Conservation (phyloP, 208 protist genomes). For the Trypanosomatidae sp. region DNA sequence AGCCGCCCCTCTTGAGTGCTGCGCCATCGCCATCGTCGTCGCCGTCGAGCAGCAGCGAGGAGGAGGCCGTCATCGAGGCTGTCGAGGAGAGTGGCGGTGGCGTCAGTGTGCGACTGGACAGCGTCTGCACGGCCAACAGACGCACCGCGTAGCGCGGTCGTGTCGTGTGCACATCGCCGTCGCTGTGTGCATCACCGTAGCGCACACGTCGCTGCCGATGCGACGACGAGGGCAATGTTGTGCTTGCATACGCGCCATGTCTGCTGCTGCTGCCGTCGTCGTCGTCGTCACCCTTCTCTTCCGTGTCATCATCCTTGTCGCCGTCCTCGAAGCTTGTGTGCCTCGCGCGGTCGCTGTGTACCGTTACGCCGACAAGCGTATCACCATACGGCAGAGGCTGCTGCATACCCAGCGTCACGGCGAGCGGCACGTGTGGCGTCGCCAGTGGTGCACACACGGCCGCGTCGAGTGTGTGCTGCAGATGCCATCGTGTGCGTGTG, state of each 20-base stretch:
- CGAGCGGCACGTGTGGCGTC: constrained; percentile 9
- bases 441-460: too few relatives aligned
- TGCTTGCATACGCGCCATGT: too few relatives aligned
- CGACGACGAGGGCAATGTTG: too few relatives aligned
- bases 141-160: constrained; percentile 3
- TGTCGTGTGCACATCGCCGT: too few relatives aligned
- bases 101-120: constrained; percentile 14
- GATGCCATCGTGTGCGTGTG: too few relatives aligned
- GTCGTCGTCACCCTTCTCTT: too few relatives aligned
- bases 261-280: too few relatives aligned
- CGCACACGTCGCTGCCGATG: too few relatives aligned
- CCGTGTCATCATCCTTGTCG: background rate
- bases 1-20: too few relatives aligned
- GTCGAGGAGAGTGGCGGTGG: constrained; percentile 1
- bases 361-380: constrained; percentile 19
- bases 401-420: constrained; percentile 26
- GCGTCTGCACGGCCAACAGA: constrained; percentile 28
- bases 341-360: constrained; percentile 28
- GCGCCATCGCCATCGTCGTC: background rate
- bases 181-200: too few relatives aligned
- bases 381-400: constrained; percentile 25
- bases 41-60: constrained; percentile 6
- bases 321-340: background rate
- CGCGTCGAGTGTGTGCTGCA: too few relatives aligned
- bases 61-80: background rate